Evolutionary conservation across 164 flowering plant species (phyloP).

Genomic region (Berberis vulgaris): DNA sequence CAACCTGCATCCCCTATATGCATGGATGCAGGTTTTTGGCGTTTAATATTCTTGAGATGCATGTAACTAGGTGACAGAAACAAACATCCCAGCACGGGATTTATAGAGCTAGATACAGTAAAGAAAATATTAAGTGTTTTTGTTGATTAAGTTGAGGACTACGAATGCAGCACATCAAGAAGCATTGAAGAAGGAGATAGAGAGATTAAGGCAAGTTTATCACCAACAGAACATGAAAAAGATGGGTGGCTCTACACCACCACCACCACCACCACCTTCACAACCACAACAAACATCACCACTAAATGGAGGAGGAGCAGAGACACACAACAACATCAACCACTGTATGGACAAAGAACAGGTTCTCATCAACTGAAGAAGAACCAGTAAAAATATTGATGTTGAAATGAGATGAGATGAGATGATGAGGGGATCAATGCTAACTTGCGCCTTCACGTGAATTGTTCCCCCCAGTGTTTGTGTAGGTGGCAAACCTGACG

Average conservation of each 20-base stretch:
- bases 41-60: no score
- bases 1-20: no score
- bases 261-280: not conserved
- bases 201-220: conserved; percentile 74
- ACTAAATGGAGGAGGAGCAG: not conserved
- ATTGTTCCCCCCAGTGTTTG: conserved; percentile 4
- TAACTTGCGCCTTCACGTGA: conserved; percentile 14
- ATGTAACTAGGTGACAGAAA: no score
- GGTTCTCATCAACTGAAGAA: conserved; percentile 9
- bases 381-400: not conserved
- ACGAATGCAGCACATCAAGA: conserved; percentile 86
- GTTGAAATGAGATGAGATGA: not conserved
- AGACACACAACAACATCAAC: not conserved
- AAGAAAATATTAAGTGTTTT: not conserved
- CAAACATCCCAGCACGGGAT: no score
- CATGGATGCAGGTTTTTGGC: no score
- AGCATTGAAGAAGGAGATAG: conserved; percentile 78
- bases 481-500: conserved; percentile 3
- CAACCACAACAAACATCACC: no score
- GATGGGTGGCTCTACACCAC: not conserved
- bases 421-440: not conserved
- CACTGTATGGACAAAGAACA: conserved; percentile 13
- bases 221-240: conserved; percentile 49
- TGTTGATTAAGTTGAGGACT: not conserved
- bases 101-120: no score